These are phyloP conservation scores for Microbotryum lychnidis-dioicae DNA, from an alignment of 1,284 basidiomycete genomes.

Conservation along the genomic window DNA sequence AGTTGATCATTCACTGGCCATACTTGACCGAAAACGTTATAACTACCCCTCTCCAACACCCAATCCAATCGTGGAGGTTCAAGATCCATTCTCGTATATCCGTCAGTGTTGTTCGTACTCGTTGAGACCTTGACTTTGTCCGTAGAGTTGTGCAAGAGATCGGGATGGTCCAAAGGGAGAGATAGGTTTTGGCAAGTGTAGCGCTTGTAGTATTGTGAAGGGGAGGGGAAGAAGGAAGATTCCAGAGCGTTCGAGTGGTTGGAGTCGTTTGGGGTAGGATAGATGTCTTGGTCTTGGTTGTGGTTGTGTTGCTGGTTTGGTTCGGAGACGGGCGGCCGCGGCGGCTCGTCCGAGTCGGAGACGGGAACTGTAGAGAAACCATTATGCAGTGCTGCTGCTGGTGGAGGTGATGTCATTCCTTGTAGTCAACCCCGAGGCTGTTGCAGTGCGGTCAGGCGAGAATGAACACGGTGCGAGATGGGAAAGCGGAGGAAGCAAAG, in stretches of 20 bases:
- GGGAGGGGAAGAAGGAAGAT: conserved; percentile 35
- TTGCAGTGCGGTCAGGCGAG: no score
- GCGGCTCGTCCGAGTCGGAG: no score
- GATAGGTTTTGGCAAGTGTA: conserved; percentile 35
- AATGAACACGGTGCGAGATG: no score
- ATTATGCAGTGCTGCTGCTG: no score
- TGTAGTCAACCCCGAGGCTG: no score
- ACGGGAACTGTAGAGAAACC: no score
- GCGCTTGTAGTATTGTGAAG: conserved; percentile 35
- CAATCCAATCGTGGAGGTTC: conserved; percentile 37
- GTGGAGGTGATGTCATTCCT: no score
- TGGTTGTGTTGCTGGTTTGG: no score
- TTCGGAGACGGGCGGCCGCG: no score
- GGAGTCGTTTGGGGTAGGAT: not conserved
- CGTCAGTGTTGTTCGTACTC: not conserved
- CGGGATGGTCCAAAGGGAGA: conserved; percentile 14
- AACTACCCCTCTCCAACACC: conserved; percentile 36
- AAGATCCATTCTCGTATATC: conserved; percentile 25
- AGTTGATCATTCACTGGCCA: conserved; percentile 36
- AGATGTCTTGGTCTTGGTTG: no score
- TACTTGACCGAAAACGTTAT: conserved; percentile 36
- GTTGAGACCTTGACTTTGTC: not conserved
- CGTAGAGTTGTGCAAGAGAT: not conserved
- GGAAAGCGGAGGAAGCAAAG: no score
- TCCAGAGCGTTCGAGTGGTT: conserved; percentile 11